Evolutionary conservation across 1,284 basidiomycete species (phyloP).

Genomic region (Trametes sp.): DNA sequence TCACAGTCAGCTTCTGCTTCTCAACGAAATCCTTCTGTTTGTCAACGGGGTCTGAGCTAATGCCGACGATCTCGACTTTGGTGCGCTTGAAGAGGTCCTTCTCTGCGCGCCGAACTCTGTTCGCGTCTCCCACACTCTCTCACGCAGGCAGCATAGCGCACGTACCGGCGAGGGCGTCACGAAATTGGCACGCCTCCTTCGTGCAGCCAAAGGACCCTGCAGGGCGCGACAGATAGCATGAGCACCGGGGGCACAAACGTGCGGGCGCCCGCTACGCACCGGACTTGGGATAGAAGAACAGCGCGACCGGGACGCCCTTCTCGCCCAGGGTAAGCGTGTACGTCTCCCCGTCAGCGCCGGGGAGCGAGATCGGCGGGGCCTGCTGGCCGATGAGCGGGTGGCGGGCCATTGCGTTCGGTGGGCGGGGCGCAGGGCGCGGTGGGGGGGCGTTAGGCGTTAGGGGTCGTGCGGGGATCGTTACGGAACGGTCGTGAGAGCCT

Average conservation of each 20-base stretch:
- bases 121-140: neutral
- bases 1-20: conserved; percentile 71
- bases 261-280: conserved; percentile 42
- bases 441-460: conserved; percentile 6
- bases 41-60: conserved; percentile 73
- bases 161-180: conserved; percentile 74
- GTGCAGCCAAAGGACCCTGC: conserved; percentile 79
- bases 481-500: conserved; percentile 13
- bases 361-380: conserved; percentile 60
- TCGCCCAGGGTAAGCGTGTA: conserved; percentile 58
- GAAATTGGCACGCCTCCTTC: conserved; percentile 79
- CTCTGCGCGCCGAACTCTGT: conserved; percentile 47
- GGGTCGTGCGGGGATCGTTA: conserved; percentile 27
- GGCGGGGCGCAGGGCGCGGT: neutral
- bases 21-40: conserved; percentile 79
- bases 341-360: conserved; percentile 54
- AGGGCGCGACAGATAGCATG: neutral
- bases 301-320: conserved; percentile 58
- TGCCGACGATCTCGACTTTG: conserved; percentile 71
- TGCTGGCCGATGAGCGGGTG: conserved; percentile 56
- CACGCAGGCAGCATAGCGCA: conserved; percentile 6
- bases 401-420: conserved; percentile 37
- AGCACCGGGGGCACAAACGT: neutral
- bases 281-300: conserved; percentile 82
- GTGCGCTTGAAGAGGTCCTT: conserved; percentile 71